Conservation (phyloP, 768 basidiomycete genomes). For the Tylopilus felleus region DNA sequence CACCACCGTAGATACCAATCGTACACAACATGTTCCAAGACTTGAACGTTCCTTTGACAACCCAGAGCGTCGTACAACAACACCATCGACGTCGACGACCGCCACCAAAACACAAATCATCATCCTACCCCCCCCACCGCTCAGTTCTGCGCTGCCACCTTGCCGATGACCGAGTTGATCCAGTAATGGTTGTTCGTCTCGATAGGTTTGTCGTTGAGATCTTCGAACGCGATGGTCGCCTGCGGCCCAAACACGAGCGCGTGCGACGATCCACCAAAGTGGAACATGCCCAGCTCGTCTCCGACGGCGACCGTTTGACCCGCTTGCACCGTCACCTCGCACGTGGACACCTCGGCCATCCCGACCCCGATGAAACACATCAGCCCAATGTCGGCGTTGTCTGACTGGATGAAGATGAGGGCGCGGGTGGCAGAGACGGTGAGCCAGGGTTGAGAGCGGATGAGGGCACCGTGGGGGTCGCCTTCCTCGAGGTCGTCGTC, state of each 20-base stretch:
- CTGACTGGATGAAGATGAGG: conserved; percentile 52
- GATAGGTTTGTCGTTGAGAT: not conserved
- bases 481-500: not conserved
- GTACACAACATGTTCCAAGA: not conserved
- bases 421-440: conserved; percentile 46
- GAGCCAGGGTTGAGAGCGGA: conserved; percentile 40
- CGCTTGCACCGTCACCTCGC: not conserved
- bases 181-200: not conserved
- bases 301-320: not conserved
- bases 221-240: not conserved
- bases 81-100: not conserved
- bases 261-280: conserved; percentile 37
- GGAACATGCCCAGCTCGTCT: conserved; percentile 48
- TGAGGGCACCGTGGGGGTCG: conserved; percentile 9
- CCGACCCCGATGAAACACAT: conserved; percentile 55
- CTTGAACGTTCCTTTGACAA: not conserved
- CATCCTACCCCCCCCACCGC: too few species aligned
- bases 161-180: not conserved
- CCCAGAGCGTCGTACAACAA: not conserved
- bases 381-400: conserved; percentile 47
- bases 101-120: too few species aligned
- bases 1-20: not conserved
- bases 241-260: conserved; percentile 26
- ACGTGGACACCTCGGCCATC: conserved; percentile 55
- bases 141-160: not conserved